Conservation (phyloP, 108 stramenopile species). For the Pseudonitzschia multiseries region DNA sequence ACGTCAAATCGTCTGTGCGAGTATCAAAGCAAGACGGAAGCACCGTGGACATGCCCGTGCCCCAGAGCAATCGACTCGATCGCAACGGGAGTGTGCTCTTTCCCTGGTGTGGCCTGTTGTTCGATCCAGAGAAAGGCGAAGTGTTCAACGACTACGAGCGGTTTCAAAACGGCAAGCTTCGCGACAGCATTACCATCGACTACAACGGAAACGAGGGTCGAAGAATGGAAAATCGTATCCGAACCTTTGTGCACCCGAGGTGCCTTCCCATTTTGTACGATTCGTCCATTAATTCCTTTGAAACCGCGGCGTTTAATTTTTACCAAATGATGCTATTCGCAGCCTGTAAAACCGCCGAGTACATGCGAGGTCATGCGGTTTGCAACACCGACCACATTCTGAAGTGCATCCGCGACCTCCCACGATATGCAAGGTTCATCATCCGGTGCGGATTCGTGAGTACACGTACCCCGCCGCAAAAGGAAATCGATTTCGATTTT, state of each 20-base stretch:
- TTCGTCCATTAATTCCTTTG: constrained; percentile 51
- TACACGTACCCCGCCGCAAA: neutral
- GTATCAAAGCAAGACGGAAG: neutral
- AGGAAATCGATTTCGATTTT: neutral
- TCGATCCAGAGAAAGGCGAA: constrained; percentile 76
- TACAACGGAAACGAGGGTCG: constrained; percentile 47
- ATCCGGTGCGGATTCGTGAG: constrained; percentile 20
- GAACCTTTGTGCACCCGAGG: constrained; percentile 77
- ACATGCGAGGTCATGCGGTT: constrained; percentile 30
- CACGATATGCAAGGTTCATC: neutral
- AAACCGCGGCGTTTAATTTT: constrained; percentile 59
- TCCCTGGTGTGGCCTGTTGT: constrained; percentile 87
- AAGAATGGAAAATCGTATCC: constrained; percentile 49
- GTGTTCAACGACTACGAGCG: constrained; percentile 67
- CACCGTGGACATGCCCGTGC: neutral
- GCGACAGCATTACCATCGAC: constrained; percentile 58
- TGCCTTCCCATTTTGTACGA: constrained; percentile 80
- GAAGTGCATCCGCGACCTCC: constrained; percentile 20
- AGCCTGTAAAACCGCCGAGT: constrained; percentile 64
- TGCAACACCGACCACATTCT: constrained; percentile 16
- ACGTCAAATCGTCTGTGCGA: constrained; percentile 13
- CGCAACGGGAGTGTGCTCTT: constrained; percentile 33
- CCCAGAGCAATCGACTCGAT: neutral
- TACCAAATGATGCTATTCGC: constrained; percentile 67
- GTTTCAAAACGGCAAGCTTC: constrained; percentile 50